Evolutionary conservation across 192 early-diverging fungal species (phyloP).

Genomic region (Podila minutissima): DNA sequence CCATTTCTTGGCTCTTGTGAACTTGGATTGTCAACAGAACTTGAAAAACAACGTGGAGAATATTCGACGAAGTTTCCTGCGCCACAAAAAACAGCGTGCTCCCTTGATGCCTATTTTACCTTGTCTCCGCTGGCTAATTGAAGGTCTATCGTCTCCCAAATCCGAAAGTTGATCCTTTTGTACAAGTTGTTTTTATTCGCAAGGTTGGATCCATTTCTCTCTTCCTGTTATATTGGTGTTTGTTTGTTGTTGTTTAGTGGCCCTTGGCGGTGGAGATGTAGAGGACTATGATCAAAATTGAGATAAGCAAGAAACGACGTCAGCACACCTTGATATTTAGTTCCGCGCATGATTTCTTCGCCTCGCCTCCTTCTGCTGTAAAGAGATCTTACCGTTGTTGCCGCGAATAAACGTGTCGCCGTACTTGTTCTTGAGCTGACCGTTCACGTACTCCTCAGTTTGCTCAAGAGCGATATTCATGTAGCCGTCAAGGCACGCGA

Average conservation of each 20-base stretch:
- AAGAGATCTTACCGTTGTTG: constrained; percentile 81
- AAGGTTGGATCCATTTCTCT: constrained; percentile 3
- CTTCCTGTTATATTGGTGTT: constrained; percentile 2
- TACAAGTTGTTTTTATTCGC: neutral
- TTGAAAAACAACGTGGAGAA: too few relatives aligned
- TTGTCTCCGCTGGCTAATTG: too few relatives aligned
- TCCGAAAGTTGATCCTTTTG: neutral
- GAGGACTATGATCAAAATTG: constrained; percentile 10
- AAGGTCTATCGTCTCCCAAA: neutral
- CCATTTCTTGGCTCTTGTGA: too few relatives aligned
- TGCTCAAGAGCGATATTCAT: constrained; percentile 98
- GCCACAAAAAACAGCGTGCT: too few relatives aligned
- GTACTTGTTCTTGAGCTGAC: constrained; percentile 91
- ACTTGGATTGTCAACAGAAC: too few relatives aligned
- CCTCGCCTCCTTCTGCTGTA: neutral
- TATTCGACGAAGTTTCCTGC: too few relatives aligned
- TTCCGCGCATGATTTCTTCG: neutral
- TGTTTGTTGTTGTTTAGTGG: neutral
- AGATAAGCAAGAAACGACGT: neutral
- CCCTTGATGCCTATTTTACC: too few relatives aligned
- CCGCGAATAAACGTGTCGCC: constrained; percentile 98
- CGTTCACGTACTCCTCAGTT: constrained; percentile 96
- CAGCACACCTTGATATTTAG: neutral
- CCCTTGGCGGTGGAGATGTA: constrained; percentile 39
- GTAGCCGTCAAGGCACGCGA: constrained; percentile 95